phyloP scores from a whole-genome alignment of 2,329 filamentous ascomycete genomes.

The Fusarium continuum region DNA sequence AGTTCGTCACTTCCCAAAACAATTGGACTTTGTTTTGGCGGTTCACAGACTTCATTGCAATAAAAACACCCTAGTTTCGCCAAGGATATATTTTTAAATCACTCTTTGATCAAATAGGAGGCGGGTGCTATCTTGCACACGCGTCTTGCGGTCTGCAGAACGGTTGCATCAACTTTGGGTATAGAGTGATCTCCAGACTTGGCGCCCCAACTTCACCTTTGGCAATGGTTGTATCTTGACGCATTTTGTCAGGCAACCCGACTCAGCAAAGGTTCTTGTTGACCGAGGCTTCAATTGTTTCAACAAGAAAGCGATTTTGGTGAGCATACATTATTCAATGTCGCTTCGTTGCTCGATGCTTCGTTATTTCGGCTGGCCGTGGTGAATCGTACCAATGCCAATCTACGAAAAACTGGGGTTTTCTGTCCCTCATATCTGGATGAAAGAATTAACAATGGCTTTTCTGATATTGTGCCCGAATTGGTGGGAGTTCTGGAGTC shows the following conservation, averaged over 20 bases:
- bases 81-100: neutral
- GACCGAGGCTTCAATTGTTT: neutral
- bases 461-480: too few species aligned
- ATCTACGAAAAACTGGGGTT: neutral
- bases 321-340: neutral
- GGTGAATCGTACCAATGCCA: neutral
- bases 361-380: neutral
- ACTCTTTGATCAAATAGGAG: too few species aligned
- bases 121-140: too few species aligned
- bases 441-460: too few species aligned
- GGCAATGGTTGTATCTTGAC: neutral
- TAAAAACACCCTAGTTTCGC: neutral
- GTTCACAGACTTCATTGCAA: neutral
- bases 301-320: neutral
- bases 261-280: neutral
- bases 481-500: too few species aligned
- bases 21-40: neutral
- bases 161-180: neutral
- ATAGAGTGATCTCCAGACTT: neutral
- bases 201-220: neutral
- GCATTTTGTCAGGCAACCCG: neutral
- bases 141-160: too few species aligned
- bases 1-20: accelerated
- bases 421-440: neutral
- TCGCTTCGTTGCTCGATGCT: neutral